Conservation (phyloP, 345 rosid species). For the Corchorus capsularis region DNA sequence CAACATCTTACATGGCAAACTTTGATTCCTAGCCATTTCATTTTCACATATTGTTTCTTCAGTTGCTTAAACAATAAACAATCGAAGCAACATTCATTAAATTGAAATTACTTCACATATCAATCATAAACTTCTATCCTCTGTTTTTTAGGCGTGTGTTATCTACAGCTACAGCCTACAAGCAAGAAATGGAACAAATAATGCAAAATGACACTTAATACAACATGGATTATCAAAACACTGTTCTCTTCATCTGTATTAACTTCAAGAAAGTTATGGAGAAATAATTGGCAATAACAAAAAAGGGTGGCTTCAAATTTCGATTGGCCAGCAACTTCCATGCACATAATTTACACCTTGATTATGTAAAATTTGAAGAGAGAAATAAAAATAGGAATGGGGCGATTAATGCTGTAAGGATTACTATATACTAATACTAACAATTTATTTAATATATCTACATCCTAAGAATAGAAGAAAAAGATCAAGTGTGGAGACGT, state of each 20-base stretch:
- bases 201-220: not conserved
- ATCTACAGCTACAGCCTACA: not conserved
- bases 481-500: not conserved
- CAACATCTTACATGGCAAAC: too few species aligned
- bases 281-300: not conserved
- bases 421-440: not conserved
- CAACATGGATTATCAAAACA: not conserved
- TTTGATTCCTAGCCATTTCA: too few species aligned
- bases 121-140: not conserved
- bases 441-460: constrained; percentile 13
- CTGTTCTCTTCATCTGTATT: not conserved
- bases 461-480: not conserved
- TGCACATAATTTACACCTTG: not conserved
- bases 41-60: too few species aligned
- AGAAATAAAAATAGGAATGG: not conserved
- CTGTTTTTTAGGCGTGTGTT: not conserved
- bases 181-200: not conserved
- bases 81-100: not conserved
- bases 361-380: not conserved
- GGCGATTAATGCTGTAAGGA: not conserved
- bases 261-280: not conserved
- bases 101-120: too few species aligned
- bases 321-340: not conserved
- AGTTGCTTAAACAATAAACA: too few species aligned
- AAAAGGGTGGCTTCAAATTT: not conserved